Conservation (phyloP, 352 stramenopile genomes). For the Globisporangium takayamanum region DNA sequence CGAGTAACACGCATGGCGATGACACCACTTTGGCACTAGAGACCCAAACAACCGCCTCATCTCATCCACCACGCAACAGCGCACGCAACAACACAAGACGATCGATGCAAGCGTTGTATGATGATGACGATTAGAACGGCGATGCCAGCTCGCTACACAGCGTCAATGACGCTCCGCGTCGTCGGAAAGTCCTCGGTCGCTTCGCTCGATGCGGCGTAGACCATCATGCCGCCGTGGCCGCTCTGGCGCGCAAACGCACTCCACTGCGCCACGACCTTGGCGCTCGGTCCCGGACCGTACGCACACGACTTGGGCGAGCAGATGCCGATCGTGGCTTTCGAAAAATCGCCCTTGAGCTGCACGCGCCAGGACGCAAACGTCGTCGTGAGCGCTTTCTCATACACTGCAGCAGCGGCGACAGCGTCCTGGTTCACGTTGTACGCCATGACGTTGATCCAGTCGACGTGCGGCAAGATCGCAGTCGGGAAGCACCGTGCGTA, state of each 20-base stretch:
- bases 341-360: conserved; percentile 40
- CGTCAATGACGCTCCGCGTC: conserved; percentile 36
- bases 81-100: not conserved
- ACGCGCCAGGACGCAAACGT: conserved; percentile 51
- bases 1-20: not conserved
- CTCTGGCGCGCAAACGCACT: conserved; percentile 28
- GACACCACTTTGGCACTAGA: no score
- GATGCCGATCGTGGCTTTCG: conserved; percentile 46
- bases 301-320: conserved; percentile 46
- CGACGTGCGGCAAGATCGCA: conserved; percentile 39
- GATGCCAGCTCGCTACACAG: not conserved
- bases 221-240: conserved; percentile 59
- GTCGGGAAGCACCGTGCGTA: conserved; percentile 64
- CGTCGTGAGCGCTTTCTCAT: conserved; percentile 38
- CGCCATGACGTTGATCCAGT: conserved; percentile 83
- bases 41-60: no score
- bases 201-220: conserved; percentile 63
- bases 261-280: conserved; percentile 45
- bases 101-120: not conserved
- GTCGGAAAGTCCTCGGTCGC: conserved; percentile 37
- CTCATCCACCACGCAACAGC: not conserved
- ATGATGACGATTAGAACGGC: not conserved
- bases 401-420: conserved; percentile 34
- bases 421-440: conserved; percentile 66
- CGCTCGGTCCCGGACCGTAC: conserved; percentile 59